phyloP scores from a whole-genome alignment of 78 protist genomes.

The Parvularia atlantis region DNA sequence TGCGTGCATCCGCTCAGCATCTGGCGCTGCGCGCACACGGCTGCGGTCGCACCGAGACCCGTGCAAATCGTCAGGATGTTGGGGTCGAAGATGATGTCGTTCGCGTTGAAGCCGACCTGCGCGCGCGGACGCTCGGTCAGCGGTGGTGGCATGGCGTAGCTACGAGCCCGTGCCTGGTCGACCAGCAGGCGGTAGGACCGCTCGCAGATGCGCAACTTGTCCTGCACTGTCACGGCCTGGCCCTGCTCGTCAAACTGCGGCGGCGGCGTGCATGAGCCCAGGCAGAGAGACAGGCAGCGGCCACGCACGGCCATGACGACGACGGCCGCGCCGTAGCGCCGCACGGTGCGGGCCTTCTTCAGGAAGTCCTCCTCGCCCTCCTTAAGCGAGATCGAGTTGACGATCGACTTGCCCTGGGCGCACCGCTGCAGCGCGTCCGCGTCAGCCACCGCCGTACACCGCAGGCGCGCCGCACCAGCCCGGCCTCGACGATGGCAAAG shows the following conservation, averaged over 20 bases:
- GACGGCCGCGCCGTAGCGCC: slow-evolving; percentile 64
- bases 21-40: too few species aligned
- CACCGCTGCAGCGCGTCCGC: too few species aligned
- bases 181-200: slow-evolving; percentile 82
- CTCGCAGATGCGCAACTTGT: slow-evolving; percentile 77
- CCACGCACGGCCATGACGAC: background rate
- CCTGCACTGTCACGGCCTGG: slow-evolving; percentile 78
- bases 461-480: too few species aligned
- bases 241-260: slow-evolving; percentile 90
- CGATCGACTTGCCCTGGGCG: slow-evolving; percentile 93
- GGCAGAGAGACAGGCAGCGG: background rate
- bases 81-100: slow-evolving; percentile 96
- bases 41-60: slow-evolving; percentile 55
- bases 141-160: too few species aligned
- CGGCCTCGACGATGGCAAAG: slow-evolving; percentile 83
- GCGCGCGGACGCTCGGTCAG: too few species aligned
- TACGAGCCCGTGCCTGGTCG: too few species aligned
- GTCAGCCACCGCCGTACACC: too few species aligned
- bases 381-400: slow-evolving; percentile 85
- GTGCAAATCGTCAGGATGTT: slow-evolving; percentile 93
- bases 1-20: background rate
- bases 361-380: slow-evolving; percentile 92
- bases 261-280: background rate
- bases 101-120: slow-evolving; percentile 68
- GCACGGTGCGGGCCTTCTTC: slow-evolving; percentile 58